phyloP scores from a whole-genome alignment of 192 early-diverging fungal genomes.

The Oehlia diaphana region DNA sequence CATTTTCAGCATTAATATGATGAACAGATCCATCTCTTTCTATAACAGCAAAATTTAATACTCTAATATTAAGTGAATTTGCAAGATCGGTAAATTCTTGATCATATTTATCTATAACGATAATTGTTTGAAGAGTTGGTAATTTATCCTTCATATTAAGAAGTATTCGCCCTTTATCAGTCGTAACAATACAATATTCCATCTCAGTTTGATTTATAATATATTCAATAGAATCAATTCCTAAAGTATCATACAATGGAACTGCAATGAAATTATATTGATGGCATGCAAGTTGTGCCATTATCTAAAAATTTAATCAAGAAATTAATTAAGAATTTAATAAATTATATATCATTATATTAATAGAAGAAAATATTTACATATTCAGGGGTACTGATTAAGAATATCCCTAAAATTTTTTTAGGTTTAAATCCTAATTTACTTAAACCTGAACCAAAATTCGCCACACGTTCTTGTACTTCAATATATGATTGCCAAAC shows the following conservation, averaged over 20 bases:
- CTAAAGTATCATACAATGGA: slow-evolving; percentile 89
- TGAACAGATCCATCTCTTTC: slow-evolving; percentile 60
- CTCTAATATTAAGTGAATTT: slow-evolving; percentile 51
- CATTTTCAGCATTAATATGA: slow-evolving; percentile 52
- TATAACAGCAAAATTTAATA: slow-evolving; percentile 58
- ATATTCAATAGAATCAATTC: slow-evolving; percentile 74
- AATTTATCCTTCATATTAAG: slow-evolving; percentile 83
- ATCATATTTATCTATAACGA: slow-evolving; percentile 48
- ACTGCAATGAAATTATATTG: slow-evolving; percentile 68
- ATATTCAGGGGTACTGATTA: slow-evolving; percentile 56
- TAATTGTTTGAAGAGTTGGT: slow-evolving; percentile 65
- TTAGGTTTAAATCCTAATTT: slow-evolving; percentile 54
- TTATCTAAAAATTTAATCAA: slow-evolving; percentile 13
- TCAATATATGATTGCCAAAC: slow-evolving; percentile 74
- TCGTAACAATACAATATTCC: slow-evolving; percentile 61
- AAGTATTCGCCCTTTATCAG: slow-evolving; percentile 63
- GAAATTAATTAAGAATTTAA: too few species aligned
- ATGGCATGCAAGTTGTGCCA: slow-evolving; percentile 73
- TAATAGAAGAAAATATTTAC: not conserved
- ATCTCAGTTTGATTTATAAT: slow-evolving; percentile 86
- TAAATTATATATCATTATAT: too few species aligned
- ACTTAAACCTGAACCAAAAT: slow-evolving; percentile 69
- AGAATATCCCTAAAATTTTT: slow-evolving; percentile 63
- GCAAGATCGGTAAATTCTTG: slow-evolving; percentile 10
- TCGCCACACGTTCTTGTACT: slow-evolving; percentile 57